These are phyloP conservation scores for Skeletonema potamos DNA, from an alignment of 108 stramenopile genomes.

Conservation along the genomic window DNA sequence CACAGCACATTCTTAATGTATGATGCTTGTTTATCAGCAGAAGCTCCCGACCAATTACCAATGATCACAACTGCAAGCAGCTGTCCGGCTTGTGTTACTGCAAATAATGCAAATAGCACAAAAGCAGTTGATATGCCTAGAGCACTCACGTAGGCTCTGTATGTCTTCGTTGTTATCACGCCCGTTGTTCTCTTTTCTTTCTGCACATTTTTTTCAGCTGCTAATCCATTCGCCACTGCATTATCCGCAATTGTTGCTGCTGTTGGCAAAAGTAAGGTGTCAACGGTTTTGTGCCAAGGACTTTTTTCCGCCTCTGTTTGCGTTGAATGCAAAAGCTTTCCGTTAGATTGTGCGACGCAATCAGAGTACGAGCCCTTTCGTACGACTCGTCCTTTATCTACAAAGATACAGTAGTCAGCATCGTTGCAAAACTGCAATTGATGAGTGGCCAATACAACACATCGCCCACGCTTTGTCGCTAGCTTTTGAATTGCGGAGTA, in stretches of 20 bases:
- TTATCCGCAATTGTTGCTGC: not conserved
- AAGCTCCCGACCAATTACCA: constrained; percentile 66
- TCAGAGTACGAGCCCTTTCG: constrained; percentile 57
- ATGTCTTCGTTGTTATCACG: constrained; percentile 60
- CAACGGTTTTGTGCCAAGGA: not conserved
- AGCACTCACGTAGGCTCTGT: constrained; percentile 51
- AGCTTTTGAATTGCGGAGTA: constrained; percentile 54
- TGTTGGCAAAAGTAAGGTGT: too few species aligned
- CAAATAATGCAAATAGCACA: constrained; percentile 43
- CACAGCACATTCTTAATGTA: constrained; percentile 57
- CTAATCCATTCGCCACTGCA: too few species aligned
- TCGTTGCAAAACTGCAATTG: constrained; percentile 79
- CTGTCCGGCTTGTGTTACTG: constrained; percentile 56
- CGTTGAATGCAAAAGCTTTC: constrained; percentile 16
- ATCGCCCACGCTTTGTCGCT: constrained; percentile 44
- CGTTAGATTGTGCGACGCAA: constrained; percentile 47
- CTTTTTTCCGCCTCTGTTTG: not conserved
- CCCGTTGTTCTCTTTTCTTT: constrained; percentile 68
- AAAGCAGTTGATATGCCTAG: constrained; percentile 39
- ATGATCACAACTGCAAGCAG: constrained; percentile 56
- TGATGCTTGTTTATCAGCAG: constrained; percentile 51
- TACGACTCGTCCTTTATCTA: constrained; percentile 51
- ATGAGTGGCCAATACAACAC: constrained; percentile 83
- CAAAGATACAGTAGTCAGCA: constrained; percentile 52
- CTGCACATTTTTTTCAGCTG: constrained; percentile 7